Evolutionary conservation across 139 green algal species (phyloP), one percentile per base, ranked within the genome.

Genomic region (Medakamo hakoo): DNA sequence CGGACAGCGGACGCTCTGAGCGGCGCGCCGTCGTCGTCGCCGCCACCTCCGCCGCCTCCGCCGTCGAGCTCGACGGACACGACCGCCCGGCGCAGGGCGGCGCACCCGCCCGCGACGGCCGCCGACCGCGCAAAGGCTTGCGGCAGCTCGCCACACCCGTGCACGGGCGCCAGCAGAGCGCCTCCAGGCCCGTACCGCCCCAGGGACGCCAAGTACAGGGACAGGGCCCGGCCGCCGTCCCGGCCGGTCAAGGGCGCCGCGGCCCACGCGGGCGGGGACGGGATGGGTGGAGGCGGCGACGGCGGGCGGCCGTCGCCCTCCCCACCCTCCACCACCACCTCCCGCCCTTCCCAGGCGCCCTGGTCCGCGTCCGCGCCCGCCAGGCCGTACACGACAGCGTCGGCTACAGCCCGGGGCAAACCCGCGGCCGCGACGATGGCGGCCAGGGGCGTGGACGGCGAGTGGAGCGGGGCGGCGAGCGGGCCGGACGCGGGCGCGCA

Each of bases 91-190:
- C 40, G 9, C 40, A 52, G 16, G 16, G 40, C 40, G 40, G 40
- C 40, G 16, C 40, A 9, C 9, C 40, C 40, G 40, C 40, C 40
- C 40, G 40, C 40, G 40, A 52, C 40, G 2, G 75, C 75, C 5
- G 60, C 66, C 16, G 71, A 57, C 31, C 75, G 67, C 23, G 76
- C 68, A 26, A 78, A 76, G 22, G 66, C 79, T 64, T 87, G 80
- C 4, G 77, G 62, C 67, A 91, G 66, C 55, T 85, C 80, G 20
- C 79, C 83, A 49, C 69, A 68, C 30, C 84, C 82, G 59, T 86
- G 86, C 60, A 80, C 62, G 0, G 83, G 83, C 3, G 73, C 61
- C 65, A 91, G 77, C 67, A 90, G 86, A 1, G 84, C 75, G 2
- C 72, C 68, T n/a, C n/a, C n/a, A 29, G 60, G 63, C 26, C 59